Base-by-base conservation (phyloP, 129 eudicot species). In the Pittosporum tobira region DNA sequence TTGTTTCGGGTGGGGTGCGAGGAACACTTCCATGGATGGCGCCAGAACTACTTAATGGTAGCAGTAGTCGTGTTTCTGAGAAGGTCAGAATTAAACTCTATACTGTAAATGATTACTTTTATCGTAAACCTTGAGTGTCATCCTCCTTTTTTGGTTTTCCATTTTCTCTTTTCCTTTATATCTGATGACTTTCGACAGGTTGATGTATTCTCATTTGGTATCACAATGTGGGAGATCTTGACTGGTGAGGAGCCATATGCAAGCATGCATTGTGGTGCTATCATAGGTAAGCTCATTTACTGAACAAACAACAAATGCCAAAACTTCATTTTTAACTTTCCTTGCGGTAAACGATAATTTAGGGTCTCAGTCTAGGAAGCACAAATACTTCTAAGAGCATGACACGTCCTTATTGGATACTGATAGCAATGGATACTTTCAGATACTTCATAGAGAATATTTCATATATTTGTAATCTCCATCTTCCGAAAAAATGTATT, bases 11-110 rank as follows among this genome's bases (percentile, higher is more conserved):
- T 43, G 94, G 94, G 27, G 88, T 80, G 16, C 60, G 88, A 52
- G 94, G 94, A 68, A 84, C 94, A 64, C 94, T 84, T 71, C 94
- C 94, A 6, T 84, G 94, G 94, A 84, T 80, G 94, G 94, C 94
- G n/a, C 94, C 94, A 13, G 94, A 80, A 77, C 84, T 84, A 27
- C 18, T 77, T 38, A 73, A 69, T 40, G 87, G 94, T 28, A 77
- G 75, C 79, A 75, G 79, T 60, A 64, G 51, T 53, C 67, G 81
- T 53, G 94, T 85, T 71, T 85, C 86, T 46, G 88, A 85, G 42
- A 85, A 85, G 69, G 94, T 84, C 40, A 67, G 81, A 25, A 51
- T 24, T 42, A 55, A 26, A 52, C 30, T 49, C 54, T 26, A 15
- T 42, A 12, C 34, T 34, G 68, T 36, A 16, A 58, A 23, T 20